phyloP scores from a whole-genome alignment of 2,329 filamentous ascomycete genomes.

The Neonectria neomacrospora region DNA sequence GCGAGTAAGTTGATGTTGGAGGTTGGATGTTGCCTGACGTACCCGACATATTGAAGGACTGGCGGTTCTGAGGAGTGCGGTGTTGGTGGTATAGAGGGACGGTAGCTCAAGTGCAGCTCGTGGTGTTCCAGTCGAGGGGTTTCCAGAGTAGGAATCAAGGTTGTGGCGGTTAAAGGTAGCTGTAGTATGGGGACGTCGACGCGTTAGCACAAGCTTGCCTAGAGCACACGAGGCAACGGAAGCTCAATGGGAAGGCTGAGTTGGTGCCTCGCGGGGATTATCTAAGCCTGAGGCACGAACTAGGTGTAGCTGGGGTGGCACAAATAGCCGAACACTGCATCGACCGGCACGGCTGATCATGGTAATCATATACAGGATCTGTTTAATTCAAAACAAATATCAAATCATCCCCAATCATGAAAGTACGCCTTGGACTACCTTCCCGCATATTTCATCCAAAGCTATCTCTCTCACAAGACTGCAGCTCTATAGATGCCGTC shows the following conservation, averaged over 20 bases:
- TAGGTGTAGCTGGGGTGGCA: conserved; percentile 3
- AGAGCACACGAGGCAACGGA: conserved; percentile 49
- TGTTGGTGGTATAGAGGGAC: conserved; percentile 18
- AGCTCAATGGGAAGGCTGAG: conserved; percentile 51
- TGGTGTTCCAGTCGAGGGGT: conserved; percentile 20
- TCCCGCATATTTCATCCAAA: neutral
- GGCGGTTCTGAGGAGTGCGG: conserved; percentile 29
- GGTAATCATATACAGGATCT: neutral
- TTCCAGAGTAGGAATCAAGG: conserved; percentile 22
- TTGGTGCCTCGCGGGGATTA: conserved; percentile 44
- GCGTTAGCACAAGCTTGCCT: conserved; percentile 63
- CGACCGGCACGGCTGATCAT: neutral
- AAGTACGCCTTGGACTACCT: neutral
- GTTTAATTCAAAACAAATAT: neutral
- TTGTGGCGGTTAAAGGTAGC: conserved; percentile 38
- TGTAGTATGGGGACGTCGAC: conserved; percentile 48
- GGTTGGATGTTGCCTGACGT: conserved; percentile 42
- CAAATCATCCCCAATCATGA: neutral
- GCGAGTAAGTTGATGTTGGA: conserved; percentile 17
- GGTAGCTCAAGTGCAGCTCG: conserved; percentile 31
- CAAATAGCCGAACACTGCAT: conserved; percentile 14
- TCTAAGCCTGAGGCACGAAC: conserved; percentile 49
- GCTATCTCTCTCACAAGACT: neutral
- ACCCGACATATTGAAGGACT: conserved; percentile 64
- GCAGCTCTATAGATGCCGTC: neutral